These are phyloP conservation scores for Funneliformis mosseae DNA, from an alignment of 192 early-diverging fungal species.

Conservation along the genomic window DNA sequence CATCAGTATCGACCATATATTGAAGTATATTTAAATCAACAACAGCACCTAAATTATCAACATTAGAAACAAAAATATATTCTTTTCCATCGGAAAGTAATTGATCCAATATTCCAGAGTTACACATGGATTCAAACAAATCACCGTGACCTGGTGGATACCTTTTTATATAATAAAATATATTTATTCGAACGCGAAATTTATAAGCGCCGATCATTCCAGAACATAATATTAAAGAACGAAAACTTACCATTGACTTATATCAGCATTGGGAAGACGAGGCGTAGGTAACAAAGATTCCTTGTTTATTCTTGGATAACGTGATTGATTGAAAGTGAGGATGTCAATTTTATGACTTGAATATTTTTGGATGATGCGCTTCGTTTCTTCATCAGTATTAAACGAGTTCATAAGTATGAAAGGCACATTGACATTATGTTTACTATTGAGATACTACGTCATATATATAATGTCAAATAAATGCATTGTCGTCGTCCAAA, in stretches of 20 bases:
- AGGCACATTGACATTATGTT: conserved; percentile 88
- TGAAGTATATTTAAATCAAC: conserved; percentile 91
- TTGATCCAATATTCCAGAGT: conserved; percentile 92
- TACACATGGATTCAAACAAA: conserved; percentile 91
- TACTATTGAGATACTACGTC: conserved; percentile 82
- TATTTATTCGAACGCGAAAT: no score
- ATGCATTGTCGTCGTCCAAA: no score
- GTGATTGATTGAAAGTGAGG: conserved; percentile 96
- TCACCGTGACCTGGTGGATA: conserved; percentile 99
- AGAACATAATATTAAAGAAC: no score
- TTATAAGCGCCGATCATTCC: no score
- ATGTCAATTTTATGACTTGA: conserved; percentile 87
- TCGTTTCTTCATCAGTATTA: conserved; percentile 98
- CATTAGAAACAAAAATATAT: conserved; percentile 98
- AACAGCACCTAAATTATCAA: conserved; percentile 98
- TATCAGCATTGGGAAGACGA: conserved; percentile 64
- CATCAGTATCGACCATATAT: conserved; percentile 83
- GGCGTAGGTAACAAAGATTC: conserved; percentile 90
- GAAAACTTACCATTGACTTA: conserved; percentile 61
- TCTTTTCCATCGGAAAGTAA: conserved; percentile 95
- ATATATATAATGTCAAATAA: neutral
- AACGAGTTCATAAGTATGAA: conserved; percentile 99
- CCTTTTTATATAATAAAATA: conserved; percentile 42
- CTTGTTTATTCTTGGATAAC: conserved; percentile 91
- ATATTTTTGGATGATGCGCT: conserved; percentile 98